Evolutionary conservation across 192 early-diverging fungal genomes (phyloP), one percentile per base, ranked within the genome.

Genomic region (Backusella tarrabulga): DNA sequence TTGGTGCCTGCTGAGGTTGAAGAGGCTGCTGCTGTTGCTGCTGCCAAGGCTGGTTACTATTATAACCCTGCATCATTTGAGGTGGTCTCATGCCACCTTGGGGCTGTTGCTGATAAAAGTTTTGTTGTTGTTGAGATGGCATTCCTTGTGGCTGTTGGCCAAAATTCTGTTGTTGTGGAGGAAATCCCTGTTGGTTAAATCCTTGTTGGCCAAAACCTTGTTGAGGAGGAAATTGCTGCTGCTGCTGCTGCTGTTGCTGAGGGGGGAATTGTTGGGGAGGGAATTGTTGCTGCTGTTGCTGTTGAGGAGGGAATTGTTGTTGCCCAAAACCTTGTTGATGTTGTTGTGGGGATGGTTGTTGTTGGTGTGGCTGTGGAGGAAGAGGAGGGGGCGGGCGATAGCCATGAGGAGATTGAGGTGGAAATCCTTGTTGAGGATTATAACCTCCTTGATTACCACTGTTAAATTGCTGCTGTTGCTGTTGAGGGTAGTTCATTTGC

Each of bases 61-160:
- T 38, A 69, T 69, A 69, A 7, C 68, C 68, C 8, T 69, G 68
- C 34, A 63, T 63, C 23, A 63, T 63, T 63, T 63, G 56, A 63
- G 56, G 56, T 26, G 67, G 67, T 36, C 32, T 6, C 67, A 68
- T 68, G 14, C 56, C 56, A 21, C 46, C 46, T 50, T 50, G 46
- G 9, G 21, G 56, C 8, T 63, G 56, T 29, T 63, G 56, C 4
- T 63, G 56, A 29, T 63, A 63, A 63, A 63, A 63, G 56, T 63
- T 63, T 63, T 63, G 56, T 3, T 63, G 56, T 23, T 63, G 56
- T 29, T 63, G 56, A 29, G 56, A 11, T 29, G 56, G 54, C 19
- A 56, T 21, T 56, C 54, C 54, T 56, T 56, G 54, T 56, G 54
- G 56, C 23, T 63, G 56, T 63, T 63, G 56, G n/a, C 56, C 56